Percentiles rank a stretch among this genome's conserved stretches.
These are phyloP conservation scores for Boletus tylopilopsis DNA, from an alignment of 768 basidiomycete species.

Conservation along the genomic window DNA sequence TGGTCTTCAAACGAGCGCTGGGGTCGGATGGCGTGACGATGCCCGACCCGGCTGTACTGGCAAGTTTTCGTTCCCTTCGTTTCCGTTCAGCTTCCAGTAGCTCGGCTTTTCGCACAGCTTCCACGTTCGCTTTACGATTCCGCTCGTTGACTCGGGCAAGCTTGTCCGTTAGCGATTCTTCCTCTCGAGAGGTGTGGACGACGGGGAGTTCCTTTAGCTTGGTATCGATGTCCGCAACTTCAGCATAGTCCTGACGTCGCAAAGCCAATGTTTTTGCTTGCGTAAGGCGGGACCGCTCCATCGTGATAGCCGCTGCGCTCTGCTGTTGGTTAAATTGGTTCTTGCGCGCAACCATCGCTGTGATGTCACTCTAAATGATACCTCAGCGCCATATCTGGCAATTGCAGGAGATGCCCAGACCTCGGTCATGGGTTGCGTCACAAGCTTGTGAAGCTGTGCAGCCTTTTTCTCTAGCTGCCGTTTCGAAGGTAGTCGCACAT, in stretches of 20 bases:
- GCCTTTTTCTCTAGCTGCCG: slow-evolving; percentile 62
- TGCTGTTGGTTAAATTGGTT: slow-evolving; percentile 37
- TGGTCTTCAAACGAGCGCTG: slow-evolving; percentile 63
- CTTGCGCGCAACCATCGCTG: slow-evolving; percentile 73
- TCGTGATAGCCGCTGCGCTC: slow-evolving; percentile 33
- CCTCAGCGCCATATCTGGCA: slow-evolving; percentile 8
- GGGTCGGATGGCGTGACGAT: slow-evolving; percentile 49
- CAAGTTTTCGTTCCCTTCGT: slow-evolving; percentile 59
- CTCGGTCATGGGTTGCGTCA: slow-evolving; percentile 71
- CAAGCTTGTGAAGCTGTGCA: slow-evolving; percentile 55
- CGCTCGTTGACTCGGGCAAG: slow-evolving; percentile 85
- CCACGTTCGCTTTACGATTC: slow-evolving; percentile 81
- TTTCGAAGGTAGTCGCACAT: slow-evolving; percentile 64
- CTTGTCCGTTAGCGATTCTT: slow-evolving; percentile 39
- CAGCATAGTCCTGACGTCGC: slow-evolving; percentile 65
- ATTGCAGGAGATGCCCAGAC: slow-evolving; percentile 37
- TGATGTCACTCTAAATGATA: slow-evolving; percentile 66
- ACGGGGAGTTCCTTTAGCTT: slow-evolving; percentile 54
- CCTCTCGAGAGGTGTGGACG: slow-evolving; percentile 19
- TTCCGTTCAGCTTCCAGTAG: slow-evolving; percentile 64
- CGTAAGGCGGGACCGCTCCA: slow-evolving; percentile 64
- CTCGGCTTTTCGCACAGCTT: slow-evolving; percentile 77
- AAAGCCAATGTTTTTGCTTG: slow-evolving; percentile 72
- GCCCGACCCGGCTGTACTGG: slow-evolving; percentile 34
- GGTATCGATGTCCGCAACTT: slow-evolving; percentile 58